phyloP scores from a whole-genome alignment of 2,329 filamentous ascomycete genomes.

The Chaetomiaceae sp. region DNA sequence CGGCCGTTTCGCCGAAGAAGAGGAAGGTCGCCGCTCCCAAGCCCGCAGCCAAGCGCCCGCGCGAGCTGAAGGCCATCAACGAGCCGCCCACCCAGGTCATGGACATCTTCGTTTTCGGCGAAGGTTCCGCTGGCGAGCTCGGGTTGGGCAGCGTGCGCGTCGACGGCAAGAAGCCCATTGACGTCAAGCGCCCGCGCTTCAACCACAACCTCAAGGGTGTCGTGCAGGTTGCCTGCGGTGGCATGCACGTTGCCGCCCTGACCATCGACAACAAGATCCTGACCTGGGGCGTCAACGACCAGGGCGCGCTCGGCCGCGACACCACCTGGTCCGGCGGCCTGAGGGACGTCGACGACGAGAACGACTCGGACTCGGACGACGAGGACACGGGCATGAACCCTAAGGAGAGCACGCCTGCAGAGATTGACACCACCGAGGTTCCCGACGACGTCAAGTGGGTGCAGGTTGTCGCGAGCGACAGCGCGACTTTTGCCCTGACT shows the following conservation, averaged over 20 bases:
- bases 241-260: conserved; percentile 75
- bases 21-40: conserved; percentile 33
- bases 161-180: conserved; percentile 56
- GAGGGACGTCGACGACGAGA: conserved; percentile 46
- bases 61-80: conserved; percentile 49
- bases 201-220: conserved; percentile 63
- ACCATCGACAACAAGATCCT: conserved; percentile 77
- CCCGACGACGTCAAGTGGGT: conserved; percentile 36
- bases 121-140: conserved; percentile 76
- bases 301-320: conserved; percentile 72
- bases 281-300: conserved; percentile 86
- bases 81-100: conserved; percentile 57
- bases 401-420: conserved; percentile 57
- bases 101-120: conserved; percentile 76
- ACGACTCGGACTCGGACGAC: conserved; percentile 30
- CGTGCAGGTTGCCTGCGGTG: conserved; percentile 71
- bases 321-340: conserved; percentile 59
- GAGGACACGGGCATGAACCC: conserved; percentile 52
- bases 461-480: conserved; percentile 69
- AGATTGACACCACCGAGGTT: conserved; percentile 45
- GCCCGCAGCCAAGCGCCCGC: conserved; percentile 18
- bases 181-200: conserved; percentile 70
- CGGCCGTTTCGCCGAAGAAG: conserved; percentile 32
- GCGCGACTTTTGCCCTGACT: conserved; percentile 70
- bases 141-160: conserved; percentile 67